phyloP scores from a whole-genome alignment of 202 grass and related monocot genomes.

The Eragrostis tef region DNA sequence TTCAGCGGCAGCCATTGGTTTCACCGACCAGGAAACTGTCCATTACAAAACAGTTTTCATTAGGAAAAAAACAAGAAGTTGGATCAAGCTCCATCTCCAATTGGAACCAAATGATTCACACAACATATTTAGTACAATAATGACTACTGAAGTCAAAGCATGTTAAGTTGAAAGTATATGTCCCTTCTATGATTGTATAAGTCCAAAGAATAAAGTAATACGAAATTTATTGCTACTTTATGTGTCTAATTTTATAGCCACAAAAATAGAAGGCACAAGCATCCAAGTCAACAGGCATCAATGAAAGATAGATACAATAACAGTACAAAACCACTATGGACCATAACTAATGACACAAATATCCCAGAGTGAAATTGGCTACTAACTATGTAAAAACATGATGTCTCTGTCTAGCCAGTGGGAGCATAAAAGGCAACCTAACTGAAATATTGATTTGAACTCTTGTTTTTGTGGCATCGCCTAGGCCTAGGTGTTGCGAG shows the following conservation, averaged over 20 bases:
- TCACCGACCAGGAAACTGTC: slow-evolving; percentile 23
- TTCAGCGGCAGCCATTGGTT: slow-evolving; percentile 89
- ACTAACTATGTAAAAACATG: neutral
- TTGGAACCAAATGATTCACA: neutral
- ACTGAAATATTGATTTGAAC: neutral
- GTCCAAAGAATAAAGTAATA: neutral
- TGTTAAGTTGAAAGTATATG: neutral
- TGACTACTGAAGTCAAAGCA: neutral
- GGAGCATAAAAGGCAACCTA: neutral
- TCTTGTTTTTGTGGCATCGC: too few species aligned
- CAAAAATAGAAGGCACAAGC: neutral
- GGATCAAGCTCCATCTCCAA: neutral
- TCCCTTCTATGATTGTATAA: neutral
- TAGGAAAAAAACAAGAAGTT: neutral
- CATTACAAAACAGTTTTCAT: slow-evolving; percentile 2
- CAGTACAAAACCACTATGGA: neutral
- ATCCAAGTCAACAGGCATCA: neutral
- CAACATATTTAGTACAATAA: neutral
- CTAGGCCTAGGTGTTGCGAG: too few species aligned
- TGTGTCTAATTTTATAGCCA: neutral
- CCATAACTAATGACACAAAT: neutral
- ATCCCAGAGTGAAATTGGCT: neutral
- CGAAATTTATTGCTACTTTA: neutral
- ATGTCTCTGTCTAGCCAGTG: neutral
- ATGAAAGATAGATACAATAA: neutral